Conservation (phyloP, 306 rosid species). For the Purshia tridentata region DNA sequence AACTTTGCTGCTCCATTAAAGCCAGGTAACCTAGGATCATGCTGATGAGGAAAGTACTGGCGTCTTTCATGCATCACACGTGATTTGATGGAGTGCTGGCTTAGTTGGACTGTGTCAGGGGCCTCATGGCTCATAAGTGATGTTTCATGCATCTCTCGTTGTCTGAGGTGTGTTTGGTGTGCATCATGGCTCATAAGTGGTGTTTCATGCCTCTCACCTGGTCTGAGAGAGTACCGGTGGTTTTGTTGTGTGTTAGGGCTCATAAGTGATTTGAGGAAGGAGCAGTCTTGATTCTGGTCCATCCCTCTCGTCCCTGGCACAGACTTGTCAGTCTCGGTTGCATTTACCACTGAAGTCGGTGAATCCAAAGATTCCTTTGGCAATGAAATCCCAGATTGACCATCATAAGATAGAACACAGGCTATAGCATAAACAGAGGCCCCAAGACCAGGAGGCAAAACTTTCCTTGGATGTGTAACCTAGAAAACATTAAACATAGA, state of each 20-base stretch:
- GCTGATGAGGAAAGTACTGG: background rate
- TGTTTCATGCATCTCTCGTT: no score
- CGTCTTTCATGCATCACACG: background rate
- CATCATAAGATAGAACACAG: constrained; percentile 63
- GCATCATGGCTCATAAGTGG: no score
- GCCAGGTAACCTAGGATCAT: background rate
- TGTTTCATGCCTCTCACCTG: no score
- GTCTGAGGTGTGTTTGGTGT: no score
- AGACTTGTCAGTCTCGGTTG: constrained; percentile 2
- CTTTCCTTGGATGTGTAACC: constrained; percentile 57
- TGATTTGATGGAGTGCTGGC: no score
- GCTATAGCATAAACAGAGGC: constrained; percentile 58
- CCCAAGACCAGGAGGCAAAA: constrained; percentile 65
- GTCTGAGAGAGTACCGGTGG: no score
- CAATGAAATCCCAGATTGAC: constrained; percentile 45
- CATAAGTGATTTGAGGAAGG: constrained; percentile 25
- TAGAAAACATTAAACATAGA: constrained; percentile 30
- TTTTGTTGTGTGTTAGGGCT: background rate
- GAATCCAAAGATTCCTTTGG: constrained; percentile 32
- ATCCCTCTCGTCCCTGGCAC: background rate
- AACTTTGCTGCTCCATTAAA: constrained; percentile 12
- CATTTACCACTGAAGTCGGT: constrained; percentile 39
- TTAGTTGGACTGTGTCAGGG: no score
- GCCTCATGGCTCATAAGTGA: no score
- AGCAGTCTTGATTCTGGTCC: constrained; percentile 29